Base-by-base conservation (phyloP, 345 rosid species). In the Citrus mangshanensis region DNA sequence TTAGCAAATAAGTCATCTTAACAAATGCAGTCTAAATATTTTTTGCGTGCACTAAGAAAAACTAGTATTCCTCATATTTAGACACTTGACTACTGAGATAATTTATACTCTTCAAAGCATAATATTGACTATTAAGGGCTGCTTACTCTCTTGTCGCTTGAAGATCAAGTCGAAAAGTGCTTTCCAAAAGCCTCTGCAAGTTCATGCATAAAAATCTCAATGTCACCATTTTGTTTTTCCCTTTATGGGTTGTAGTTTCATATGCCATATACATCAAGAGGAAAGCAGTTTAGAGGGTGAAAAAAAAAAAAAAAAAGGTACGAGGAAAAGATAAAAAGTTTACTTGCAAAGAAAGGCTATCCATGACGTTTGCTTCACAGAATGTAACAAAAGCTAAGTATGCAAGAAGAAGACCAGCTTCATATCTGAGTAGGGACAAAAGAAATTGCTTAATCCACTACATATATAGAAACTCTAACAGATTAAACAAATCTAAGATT, bases 351-450 rank as follows among this genome's bases (percentile, higher is more conserved):
- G 99, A 92, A 80, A 95, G 93, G 80, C 93, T 82, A 87, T 95
- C 98, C 86, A 89, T 79, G 55, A 86, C 82, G 78, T 97, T 98
- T 75, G 88, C 91, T 89, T 93, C 97, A 85, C 93, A 92, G 84
- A 95, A 95, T 76, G 98, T 94, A 84, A 92, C 93, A 82, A 95
- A 95, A 80, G 99, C 93, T 81, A 95, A 84, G 90, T 93, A 93
- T 51, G 99, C 97, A 73, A 95, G 83, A 84, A 95, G 97, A 83
- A 93, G 93, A 79, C 99, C 98, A 8, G 97, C 97, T 87, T 90
- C 98, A 80, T 95, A 95, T 82, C 98, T 95, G 82, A 34, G 64
- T 24, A 77, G 79, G 74, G 78, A 78, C 74, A 80, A 51, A 77
- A 77, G 67, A 80, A 78, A 65, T 65, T 70, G 54, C 13, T 58